Evolutionary conservation across 345 rosid species (phyloP).

Genomic region (Arabidopsis arenosa): DNA sequence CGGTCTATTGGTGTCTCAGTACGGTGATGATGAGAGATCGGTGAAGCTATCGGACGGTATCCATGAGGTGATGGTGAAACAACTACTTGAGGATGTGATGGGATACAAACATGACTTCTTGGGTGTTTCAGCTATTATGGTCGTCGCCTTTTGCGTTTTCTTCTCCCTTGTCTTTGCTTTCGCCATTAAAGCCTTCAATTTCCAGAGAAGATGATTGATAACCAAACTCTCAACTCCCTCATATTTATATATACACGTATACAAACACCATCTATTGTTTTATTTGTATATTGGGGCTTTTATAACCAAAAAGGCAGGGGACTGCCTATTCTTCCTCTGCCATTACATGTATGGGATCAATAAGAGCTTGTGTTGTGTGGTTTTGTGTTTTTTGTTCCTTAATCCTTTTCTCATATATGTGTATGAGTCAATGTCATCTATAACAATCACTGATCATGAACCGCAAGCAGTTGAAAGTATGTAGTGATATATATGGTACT

Average conservation of each 20-base stretch:
- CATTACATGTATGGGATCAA: conserved; percentile 32
- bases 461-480: background rate
- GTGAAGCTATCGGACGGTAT: conserved; percentile 71
- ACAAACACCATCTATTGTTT: conserved; percentile 29
- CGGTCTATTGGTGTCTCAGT: conserved; percentile 85
- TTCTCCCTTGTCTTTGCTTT: conserved; percentile 79
- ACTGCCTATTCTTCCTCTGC: conserved; percentile 5
- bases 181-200: conserved; percentile 85
- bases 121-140: conserved; percentile 74
- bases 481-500: no score
- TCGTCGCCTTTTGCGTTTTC: conserved; percentile 64
- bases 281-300: conserved; percentile 39
- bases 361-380: conserved; percentile 18
- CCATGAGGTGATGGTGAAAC: conserved; percentile 54
- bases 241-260: conserved; percentile 22
- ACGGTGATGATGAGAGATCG: conserved; percentile 57
- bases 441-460: background rate
- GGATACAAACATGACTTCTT: conserved; percentile 87
- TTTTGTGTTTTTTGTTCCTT: background rate
- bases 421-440: background rate
- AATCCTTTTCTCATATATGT: background rate
- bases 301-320: conserved; percentile 10
- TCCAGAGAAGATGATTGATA: conserved; percentile 74
- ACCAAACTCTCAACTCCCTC: conserved; percentile 7
- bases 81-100: conserved; percentile 57